Percentiles rank a stretch among this genome's conserved stretches.
Conservation (phyloP, 2,329 filamentous ascomycete species). For the Pseudogymnoascus sp. region DNA sequence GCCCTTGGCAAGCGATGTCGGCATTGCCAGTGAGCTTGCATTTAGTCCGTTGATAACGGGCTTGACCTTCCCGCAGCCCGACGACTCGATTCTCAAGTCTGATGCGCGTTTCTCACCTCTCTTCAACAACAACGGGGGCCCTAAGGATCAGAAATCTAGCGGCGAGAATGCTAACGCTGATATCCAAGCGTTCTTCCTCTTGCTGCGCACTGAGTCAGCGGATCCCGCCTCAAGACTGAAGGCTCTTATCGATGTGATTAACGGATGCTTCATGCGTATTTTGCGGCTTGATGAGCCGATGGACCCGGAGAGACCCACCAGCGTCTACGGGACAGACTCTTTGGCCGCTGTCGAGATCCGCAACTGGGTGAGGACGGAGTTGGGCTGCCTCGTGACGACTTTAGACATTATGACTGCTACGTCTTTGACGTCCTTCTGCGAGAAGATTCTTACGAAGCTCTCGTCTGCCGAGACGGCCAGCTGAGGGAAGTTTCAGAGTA, state of each 20-base stretch:
- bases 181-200: conserved; percentile 7
- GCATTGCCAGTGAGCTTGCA: background rate
- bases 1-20: conserved; percentile 16
- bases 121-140: background rate
- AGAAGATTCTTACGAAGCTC: background rate
- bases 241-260: background rate
- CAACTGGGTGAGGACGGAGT: conserved; percentile 14
- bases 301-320: background rate
- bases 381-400: conserved; percentile 34
- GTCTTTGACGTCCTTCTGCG: background rate
- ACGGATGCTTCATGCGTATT: background rate
- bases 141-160: background rate
- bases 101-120: background rate
- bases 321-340: conserved; percentile 16
- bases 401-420: conserved; percentile 37
- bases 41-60: conserved; percentile 3
- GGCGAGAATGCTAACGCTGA: background rate
- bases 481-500: background rate
- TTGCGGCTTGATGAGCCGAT: conserved; percentile 17
- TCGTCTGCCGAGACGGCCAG: background rate
- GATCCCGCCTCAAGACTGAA: background rate
- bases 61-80: background rate
- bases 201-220: background rate
- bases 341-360: conserved; percentile 18
- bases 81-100: conserved; percentile 18